Base-by-base conservation (phyloP, 495 filamentous ascomycete species). In the Penicillium paxilli region DNA sequence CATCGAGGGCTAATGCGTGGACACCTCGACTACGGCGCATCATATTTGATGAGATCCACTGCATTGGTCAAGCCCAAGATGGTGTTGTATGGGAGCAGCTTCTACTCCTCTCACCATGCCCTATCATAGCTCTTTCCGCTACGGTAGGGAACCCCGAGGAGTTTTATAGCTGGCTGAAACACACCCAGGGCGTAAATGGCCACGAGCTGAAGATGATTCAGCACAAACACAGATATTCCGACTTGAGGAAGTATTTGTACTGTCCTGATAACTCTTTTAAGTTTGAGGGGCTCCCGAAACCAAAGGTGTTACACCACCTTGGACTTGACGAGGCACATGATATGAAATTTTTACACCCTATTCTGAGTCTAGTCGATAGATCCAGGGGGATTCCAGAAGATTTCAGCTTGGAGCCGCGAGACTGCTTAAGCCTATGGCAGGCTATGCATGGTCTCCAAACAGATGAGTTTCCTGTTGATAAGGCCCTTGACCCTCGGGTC, bases 11-110 rank as follows among this genome's bases (percentile, higher is more conserved):
- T 19, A 80, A 78, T 20, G 72, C 83, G 4, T 92, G 87, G 85
- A 78, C 88, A 2, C 70, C 72, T 3, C 68, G 84, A 49, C 75
- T 92, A 4, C 86, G 80, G 50, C 75, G 86, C 12, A 91, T 92
- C 59, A 92, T 92, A 30, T 91, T 91, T 51, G 89, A 93, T 55
- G 89, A 92, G 68, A 81, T 92, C n/a, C 89, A 93, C 64, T 89
- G 79, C 14, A 91, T 92, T 49, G 87, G 88, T 0, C 84, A 91
- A 65, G 80, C 84, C 2, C 84, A 91, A 16, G 89, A 93, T 60
- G 88, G 89, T 47, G 70, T 91, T 10, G 76, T 93, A 1, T 93
- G 88, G 89, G 89, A 93, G 57, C 89, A 93, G 58, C 74, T 93
- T 8, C 72, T 92, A 11, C 77, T 92, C 1, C 70, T 90, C 23